phyloP scores from a whole-genome alignment of 2,329 filamentous ascomycete genomes.

The Knoxdaviesia capensis region DNA sequence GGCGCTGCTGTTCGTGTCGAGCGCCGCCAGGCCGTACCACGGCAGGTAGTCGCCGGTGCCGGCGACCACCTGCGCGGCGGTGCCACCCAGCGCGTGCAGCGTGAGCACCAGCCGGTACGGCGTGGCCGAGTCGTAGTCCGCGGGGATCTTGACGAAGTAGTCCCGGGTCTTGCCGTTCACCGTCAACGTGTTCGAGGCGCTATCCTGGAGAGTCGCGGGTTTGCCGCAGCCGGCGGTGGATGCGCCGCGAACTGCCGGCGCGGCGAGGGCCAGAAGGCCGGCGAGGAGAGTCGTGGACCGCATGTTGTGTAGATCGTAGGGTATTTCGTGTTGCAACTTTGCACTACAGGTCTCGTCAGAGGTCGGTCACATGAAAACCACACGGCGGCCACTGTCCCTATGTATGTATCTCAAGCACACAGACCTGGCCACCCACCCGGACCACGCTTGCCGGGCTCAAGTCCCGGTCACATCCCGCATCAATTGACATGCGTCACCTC shows the following conservation, averaged over 20 bases:
- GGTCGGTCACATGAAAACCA: too few relatives aligned
- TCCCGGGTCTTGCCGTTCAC: constrained; percentile 16
- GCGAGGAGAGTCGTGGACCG: too few relatives aligned
- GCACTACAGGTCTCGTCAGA: too few relatives aligned
- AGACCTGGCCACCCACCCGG: too few relatives aligned
- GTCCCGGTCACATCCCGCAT: too few relatives aligned
- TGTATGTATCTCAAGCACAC: too few relatives aligned
- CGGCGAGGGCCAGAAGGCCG: neutral
- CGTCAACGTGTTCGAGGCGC: constrained; percentile 12
- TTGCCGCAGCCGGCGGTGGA: constrained; percentile 14
- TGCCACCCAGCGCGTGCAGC: constrained; percentile 18
- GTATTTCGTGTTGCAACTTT: too few relatives aligned
- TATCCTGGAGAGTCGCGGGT: constrained; percentile 9
- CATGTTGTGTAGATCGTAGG: too few relatives aligned
- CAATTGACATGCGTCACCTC: too few relatives aligned
- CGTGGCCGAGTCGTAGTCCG: constrained; percentile 17
- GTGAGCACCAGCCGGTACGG: constrained; percentile 20
- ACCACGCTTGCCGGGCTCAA: too few relatives aligned
- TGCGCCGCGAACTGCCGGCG: neutral
- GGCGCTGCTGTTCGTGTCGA: constrained; percentile 12
- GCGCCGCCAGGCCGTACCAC: constrained; percentile 18
- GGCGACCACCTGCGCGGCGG: constrained; percentile 14
- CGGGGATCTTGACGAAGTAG: constrained; percentile 16
- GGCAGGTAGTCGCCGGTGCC: constrained; percentile 11
- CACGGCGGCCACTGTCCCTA: too few relatives aligned